Evolutionary conservation across 2,329 filamentous ascomycete genomes (phyloP).

Genomic region (Mycosphaerella sp.): DNA sequence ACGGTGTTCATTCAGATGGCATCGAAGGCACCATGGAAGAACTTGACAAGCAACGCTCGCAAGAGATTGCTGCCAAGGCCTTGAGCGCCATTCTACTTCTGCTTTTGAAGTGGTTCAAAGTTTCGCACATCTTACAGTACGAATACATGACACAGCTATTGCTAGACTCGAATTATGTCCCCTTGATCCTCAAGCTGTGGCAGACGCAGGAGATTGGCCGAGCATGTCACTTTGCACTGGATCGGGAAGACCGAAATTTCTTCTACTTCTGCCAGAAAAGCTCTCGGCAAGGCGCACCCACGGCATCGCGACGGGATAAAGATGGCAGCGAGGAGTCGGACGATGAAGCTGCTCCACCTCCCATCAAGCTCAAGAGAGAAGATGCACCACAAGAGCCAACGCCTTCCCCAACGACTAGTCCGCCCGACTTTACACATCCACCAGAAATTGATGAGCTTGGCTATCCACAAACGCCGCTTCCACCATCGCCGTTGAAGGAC

Average conservation of each 20-base stretch:
- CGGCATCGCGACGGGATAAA: constrained; percentile 18
- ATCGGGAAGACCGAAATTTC: constrained; percentile 78
- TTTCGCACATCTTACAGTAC: constrained; percentile 90
- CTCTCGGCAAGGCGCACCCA: constrained; percentile 51
- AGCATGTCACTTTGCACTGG: constrained; percentile 76
- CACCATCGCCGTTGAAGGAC: constrained; percentile 71
- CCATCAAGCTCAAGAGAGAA: constrained; percentile 53
- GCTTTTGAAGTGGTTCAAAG: constrained; percentile 92
- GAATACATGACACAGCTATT: constrained; percentile 92
- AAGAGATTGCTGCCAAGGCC: constrained; percentile 86
- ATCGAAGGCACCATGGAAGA: constrained; percentile 53
- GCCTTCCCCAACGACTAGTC: constrained; percentile 34
- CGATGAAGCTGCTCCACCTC: constrained; percentile 75
- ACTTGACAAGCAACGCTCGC: constrained; percentile 69
- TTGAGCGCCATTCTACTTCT: constrained; percentile 82
- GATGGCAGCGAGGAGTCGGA: constrained; percentile 36
- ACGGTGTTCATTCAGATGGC: constrained; percentile 31
- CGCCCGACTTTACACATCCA: constrained; percentile 33
- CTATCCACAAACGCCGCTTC: constrained; percentile 65
- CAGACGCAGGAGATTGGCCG: constrained; percentile 91
- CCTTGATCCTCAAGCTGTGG: constrained; percentile 85
- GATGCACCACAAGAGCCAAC: constrained; percentile 32
- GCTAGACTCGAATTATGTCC: constrained; percentile 91
- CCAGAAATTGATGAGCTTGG: constrained; percentile 79
- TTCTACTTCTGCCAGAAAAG: constrained; percentile 80